phyloP scores from a whole-genome alignment of 2,329 filamentous ascomycete genomes.

The Metarhizium album region DNA sequence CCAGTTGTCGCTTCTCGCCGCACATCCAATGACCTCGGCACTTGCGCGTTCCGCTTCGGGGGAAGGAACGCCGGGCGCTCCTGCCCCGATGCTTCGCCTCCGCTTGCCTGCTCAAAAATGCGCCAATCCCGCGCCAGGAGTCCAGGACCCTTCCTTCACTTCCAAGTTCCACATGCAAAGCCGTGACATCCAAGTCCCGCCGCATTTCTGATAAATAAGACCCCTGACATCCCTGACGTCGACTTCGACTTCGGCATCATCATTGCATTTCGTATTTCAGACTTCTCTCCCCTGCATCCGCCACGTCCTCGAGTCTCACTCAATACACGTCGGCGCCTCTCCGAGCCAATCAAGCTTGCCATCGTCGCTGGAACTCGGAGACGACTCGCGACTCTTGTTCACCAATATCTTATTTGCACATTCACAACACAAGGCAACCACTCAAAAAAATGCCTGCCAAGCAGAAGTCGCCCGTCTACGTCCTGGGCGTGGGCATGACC shows the following conservation, averaged over 20 bases:
- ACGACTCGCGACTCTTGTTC: not conserved
- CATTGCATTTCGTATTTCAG: no score
- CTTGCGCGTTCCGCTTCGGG: not conserved
- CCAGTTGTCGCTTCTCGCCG: no score
- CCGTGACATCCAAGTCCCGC: not conserved
- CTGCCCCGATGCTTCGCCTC: no score
- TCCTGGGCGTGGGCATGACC: constrained; percentile 96
- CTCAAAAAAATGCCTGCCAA: constrained; percentile 34
- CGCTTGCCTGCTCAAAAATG: no score
- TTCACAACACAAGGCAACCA: not conserved
- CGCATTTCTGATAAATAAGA: not conserved
- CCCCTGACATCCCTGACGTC: not conserved
- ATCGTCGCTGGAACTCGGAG: not conserved
- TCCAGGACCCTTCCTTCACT: no score
- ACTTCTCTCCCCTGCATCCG: no score
- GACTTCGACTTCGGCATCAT: not conserved
- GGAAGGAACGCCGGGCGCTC: no score
- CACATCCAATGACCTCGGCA: not conserved
- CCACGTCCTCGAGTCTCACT: not conserved
- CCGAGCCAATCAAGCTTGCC: not conserved
- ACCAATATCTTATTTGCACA: not conserved
- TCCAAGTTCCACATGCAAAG: not conserved
- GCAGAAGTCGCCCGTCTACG: constrained; percentile 55
- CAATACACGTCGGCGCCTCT: not conserved
- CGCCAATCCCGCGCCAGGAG: not conserved